Conservation (phyloP, 495 filamentous ascomycete species). For the Penicillium psychrofluorescens region DNA sequence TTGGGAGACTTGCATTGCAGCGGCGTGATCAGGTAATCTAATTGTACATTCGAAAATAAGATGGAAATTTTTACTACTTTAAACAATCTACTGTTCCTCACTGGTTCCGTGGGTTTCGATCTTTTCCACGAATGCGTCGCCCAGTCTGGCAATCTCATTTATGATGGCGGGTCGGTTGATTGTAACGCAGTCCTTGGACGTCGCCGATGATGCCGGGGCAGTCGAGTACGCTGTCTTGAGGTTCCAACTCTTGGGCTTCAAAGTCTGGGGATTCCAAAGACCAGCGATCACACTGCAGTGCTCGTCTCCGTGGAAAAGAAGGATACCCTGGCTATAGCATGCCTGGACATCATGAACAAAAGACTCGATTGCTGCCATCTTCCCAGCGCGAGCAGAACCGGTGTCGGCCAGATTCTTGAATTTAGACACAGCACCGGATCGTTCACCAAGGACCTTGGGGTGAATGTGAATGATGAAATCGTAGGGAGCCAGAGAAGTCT, state of each 20-base stretch:
- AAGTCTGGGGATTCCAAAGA: conserved; percentile 69
- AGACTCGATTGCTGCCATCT: conserved; percentile 32
- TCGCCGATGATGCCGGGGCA: conserved; percentile 33
- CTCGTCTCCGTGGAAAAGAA: conserved; percentile 65
- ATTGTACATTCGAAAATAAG: not conserved
- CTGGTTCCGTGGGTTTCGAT: conserved; percentile 25
- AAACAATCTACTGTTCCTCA: not conserved
- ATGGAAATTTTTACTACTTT: not conserved
- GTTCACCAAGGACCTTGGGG: conserved; percentile 29
- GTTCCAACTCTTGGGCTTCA: conserved; percentile 49
- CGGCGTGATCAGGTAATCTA: conserved; percentile 10
- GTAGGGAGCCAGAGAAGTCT: conserved; percentile 61
- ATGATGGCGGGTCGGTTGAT: conserved; percentile 70
- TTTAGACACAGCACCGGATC: conserved; percentile 21
- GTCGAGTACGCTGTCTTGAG: conserved; percentile 64
- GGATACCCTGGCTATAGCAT: conserved; percentile 53
- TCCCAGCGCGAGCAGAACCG: conserved; percentile 10
- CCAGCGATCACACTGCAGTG: conserved; percentile 58
- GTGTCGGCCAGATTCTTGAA: conserved; percentile 65
- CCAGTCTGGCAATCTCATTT: conserved; percentile 62
- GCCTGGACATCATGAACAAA: conserved; percentile 55
- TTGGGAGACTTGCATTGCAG: conserved; percentile 29
- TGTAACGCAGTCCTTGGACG: conserved; percentile 32
- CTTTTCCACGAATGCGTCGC: conserved; percentile 33
- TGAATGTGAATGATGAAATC: conserved; percentile 76